Conservation (phyloP, 495 filamentous ascomycete genomes). For the Cercophora samala region DNA sequence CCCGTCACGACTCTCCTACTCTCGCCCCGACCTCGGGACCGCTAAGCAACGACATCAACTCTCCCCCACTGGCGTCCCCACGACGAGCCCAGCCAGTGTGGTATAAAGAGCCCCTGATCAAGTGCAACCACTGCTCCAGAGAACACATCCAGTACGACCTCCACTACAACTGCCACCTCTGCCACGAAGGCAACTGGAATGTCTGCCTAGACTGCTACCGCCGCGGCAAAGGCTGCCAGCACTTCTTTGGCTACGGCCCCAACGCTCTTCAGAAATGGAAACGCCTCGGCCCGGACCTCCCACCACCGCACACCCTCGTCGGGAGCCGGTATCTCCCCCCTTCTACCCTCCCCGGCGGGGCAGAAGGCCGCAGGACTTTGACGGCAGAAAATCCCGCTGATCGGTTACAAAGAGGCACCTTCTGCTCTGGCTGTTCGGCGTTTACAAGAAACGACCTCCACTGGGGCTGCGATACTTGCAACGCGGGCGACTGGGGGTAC, state of each 20-base stretch:
- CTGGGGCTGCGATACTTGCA: slow-evolving; percentile 80
- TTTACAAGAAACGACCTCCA: slow-evolving; percentile 67
- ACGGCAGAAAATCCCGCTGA: slow-evolving; percentile 62
- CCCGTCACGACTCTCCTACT: slow-evolving; percentile 15
- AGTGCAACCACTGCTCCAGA: slow-evolving; percentile 64
- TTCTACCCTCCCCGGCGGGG: slow-evolving; percentile 40
- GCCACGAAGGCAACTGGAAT: slow-evolving; percentile 66
- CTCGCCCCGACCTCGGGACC: slow-evolving; percentile 20
- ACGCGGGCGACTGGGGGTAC: slow-evolving; percentile 89
- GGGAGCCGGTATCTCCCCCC: slow-evolving; percentile 66
- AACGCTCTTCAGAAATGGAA: slow-evolving; percentile 59
- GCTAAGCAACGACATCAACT: slow-evolving; percentile 18
- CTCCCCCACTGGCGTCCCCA: slow-evolving; percentile 20
- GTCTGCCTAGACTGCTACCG: slow-evolving; percentile 79
- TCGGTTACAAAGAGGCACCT: slow-evolving; percentile 72
- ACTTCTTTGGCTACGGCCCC: slow-evolving; percentile 75
- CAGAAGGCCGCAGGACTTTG: slow-evolving; percentile 48
- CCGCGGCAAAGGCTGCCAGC: slow-evolving; percentile 64
- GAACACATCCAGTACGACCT: slow-evolving; percentile 72
- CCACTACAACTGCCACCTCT: slow-evolving; percentile 71
- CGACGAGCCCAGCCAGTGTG: slow-evolving; percentile 40
- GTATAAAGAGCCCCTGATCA: slow-evolving; percentile 67
- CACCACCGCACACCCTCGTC: slow-evolving; percentile 62
- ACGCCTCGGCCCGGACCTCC: slow-evolving; percentile 29
- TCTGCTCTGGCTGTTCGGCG: slow-evolving; percentile 71